phyloP scores from a whole-genome alignment of 495 filamentous ascomycete species.

The Talaromyces borbonicus region DNA sequence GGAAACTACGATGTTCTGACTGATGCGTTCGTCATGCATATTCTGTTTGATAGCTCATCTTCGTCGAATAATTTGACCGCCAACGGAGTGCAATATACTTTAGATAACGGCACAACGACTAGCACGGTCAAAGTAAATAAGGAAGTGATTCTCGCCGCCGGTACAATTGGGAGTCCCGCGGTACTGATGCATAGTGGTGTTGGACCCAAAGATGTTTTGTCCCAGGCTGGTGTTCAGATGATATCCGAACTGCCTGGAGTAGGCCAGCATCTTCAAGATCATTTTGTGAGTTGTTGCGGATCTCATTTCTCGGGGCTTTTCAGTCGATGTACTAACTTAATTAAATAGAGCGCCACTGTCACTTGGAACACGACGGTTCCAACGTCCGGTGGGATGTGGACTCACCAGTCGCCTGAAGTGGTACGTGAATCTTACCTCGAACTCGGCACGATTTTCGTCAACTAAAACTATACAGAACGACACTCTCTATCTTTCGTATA shows the following conservation, averaged over 20 bases:
- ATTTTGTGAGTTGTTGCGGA: conserved; percentile 24
- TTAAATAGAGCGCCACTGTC: conserved; percentile 20
- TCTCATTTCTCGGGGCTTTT: not conserved
- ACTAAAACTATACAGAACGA: conserved; percentile 18
- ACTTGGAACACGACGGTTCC: conserved; percentile 18
- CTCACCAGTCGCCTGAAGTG: conserved; percentile 18
- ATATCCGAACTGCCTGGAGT: conserved; percentile 40
- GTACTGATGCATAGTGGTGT: conserved; percentile 41
- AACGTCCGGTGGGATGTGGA: conserved; percentile 22
- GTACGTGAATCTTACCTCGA: conserved; percentile 9
- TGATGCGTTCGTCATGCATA: conserved; percentile 33
- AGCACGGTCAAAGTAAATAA: conserved; percentile 27
- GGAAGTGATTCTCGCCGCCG: conserved; percentile 49
- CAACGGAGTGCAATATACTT: conserved; percentile 22
- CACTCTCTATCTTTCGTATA: conserved; percentile 20
- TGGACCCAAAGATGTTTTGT: conserved; percentile 29
- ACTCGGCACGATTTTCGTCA: too few relatives aligned
- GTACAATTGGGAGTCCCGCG: conserved; percentile 46
- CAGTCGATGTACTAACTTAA: conserved; percentile 6
- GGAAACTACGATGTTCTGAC: conserved; percentile 36
- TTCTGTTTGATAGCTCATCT: conserved; percentile 26
- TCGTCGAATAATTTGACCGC: conserved; percentile 17
- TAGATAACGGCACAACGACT: conserved; percentile 18
- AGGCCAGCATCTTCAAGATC: conserved; percentile 41
- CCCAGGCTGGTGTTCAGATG: conserved; percentile 24